phyloP scores from a whole-genome alignment of 2,329 filamentous ascomycete genomes.

The Alternaria gaisen region DNA sequence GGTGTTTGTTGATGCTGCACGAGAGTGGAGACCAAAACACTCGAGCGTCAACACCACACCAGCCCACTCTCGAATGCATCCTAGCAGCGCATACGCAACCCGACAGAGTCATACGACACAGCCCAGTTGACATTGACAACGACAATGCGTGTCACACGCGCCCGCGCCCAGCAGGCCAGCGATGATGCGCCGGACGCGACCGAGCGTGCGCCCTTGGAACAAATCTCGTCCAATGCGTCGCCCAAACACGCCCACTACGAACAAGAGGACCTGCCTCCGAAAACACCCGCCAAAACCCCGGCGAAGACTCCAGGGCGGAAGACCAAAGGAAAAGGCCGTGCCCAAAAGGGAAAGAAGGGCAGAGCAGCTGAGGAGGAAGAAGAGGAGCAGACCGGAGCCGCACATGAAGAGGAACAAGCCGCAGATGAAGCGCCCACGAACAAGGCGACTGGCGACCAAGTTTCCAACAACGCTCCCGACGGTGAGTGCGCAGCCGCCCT shows the following conservation, averaged over 20 bases:
- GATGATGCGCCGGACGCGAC: constrained; percentile 49
- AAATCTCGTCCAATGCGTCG: constrained; percentile 51
- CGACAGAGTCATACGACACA: constrained; percentile 7
- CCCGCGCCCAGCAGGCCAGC: constrained; percentile 52
- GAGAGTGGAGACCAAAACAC: constrained; percentile 12
- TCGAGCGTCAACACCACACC: constrained; percentile 28
- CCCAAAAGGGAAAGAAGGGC: constrained; percentile 39
- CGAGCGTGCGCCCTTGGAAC: constrained; percentile 51
- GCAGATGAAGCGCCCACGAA: constrained; percentile 28
- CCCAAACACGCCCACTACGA: constrained; percentile 26
- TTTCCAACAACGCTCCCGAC: constrained; percentile 19
- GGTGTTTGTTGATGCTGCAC: constrained; percentile 26
- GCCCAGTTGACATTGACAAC: constrained; percentile 7
- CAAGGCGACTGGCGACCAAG: constrained; percentile 34
- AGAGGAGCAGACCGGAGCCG: constrained; percentile 21
- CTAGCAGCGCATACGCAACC: constrained; percentile 17
- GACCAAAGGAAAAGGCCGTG: constrained; percentile 31
- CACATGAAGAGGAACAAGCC: constrained; percentile 33
- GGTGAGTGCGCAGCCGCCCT: constrained; percentile 25
- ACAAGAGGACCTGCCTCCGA: constrained; percentile 29
- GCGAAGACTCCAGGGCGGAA: constrained; percentile 47
- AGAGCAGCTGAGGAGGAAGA: constrained; percentile 28
- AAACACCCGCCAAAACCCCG: constrained; percentile 46
- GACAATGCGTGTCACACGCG: constrained; percentile 56
- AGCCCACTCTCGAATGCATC: constrained; percentile 27